Conservation (phyloP, 2,329 filamentous ascomycete genomes). For the Pezicula neosporulosa region DNA sequence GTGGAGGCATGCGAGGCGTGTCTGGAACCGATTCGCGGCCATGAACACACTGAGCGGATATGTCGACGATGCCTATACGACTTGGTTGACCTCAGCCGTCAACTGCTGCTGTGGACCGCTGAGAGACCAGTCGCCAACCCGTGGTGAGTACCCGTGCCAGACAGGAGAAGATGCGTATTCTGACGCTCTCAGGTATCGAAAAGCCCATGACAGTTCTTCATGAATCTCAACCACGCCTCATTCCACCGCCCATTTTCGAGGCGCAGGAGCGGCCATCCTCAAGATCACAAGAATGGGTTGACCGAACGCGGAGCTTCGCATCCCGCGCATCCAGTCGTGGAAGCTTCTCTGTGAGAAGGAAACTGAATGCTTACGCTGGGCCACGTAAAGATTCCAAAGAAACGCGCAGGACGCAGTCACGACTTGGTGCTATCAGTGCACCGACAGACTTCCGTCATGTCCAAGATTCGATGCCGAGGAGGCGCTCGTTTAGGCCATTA, state of each 20-base stretch:
- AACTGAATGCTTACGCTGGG: conserved; percentile 38
- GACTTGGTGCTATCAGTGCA: conserved; percentile 42
- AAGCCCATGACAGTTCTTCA: conserved; percentile 34
- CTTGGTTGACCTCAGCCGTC: conserved; percentile 22
- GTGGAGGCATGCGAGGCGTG: conserved; percentile 4
- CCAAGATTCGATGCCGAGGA: conserved; percentile 35
- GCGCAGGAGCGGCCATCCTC: conserved; percentile 24
- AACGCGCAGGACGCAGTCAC: conserved; percentile 42
- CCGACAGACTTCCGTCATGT: conserved; percentile 60
- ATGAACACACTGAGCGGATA: conserved; percentile 28
- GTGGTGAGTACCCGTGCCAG: conserved; percentile 18
- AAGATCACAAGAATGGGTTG: conserved; percentile 24
- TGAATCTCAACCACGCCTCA: conserved; percentile 33
- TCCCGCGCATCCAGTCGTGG: conserved; percentile 38
- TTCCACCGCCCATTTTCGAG: conserved; percentile 30
- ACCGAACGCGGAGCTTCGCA: conserved; percentile 34
- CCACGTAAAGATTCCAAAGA: conserved; percentile 29
- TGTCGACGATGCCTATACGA: conserved; percentile 26
- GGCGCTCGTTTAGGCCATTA: conserved; percentile 46
- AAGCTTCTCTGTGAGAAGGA: conserved; percentile 42
- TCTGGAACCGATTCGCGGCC: conserved; percentile 23
- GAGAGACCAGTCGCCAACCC: conserved; percentile 15
- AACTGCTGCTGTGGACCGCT: conserved; percentile 26
- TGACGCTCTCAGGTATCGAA: conserved; percentile 24
- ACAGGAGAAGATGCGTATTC: conserved; percentile 5